Base-by-base conservation (phyloP, 345 rosid species). In the Eucalyptus tenuipes region DNA sequence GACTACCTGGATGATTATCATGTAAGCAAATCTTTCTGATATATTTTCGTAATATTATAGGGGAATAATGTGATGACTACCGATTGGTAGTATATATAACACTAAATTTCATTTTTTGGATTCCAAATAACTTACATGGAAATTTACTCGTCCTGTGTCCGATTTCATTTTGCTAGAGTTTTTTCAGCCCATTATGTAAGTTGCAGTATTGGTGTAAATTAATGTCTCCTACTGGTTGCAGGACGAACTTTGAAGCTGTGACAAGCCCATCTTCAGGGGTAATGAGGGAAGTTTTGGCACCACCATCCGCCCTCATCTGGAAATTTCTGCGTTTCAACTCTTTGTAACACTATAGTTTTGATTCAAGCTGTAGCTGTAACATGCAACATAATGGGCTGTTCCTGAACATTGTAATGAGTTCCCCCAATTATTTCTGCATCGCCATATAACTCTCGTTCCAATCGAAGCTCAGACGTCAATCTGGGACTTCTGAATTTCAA, bases 1-100 rank as follows among this genome's bases (percentile, higher is more conserved):
- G 97, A 96, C 91, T 91, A 95, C 92, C 49, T 94, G 93, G 98
- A 96, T 48, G 98, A 97, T 92, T 96, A 97, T 93, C 99, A 95
- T 91, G 99, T 96, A 94, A 96, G 98, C 29, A 40, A 75, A 75
- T 40, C 84, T 75, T 20, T 40, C 84, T 10, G 29, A 20, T 33
- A 33, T 71, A 9, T 31, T 71, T 33, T 33, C 0, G 25, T 71
- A 33, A 71, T 9, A 33, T 17, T 8, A 7, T 31, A 68, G 18
- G 42, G 44, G 42, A 68, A 68, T 33, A 15, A 68, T 68, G 80
- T 4, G 42, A 13, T 68, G 42, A 33, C 80, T 68, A 8, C 42
- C 4, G 7, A 33, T 31, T 33, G 22, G 3, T 68, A 31, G 80
- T 31, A 68, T 9, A 17, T 71, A 33, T 18, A 3, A 71, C 81